phyloP scores from a whole-genome alignment of 495 filamentous ascomycete genomes.

The Tuber brumale region DNA sequence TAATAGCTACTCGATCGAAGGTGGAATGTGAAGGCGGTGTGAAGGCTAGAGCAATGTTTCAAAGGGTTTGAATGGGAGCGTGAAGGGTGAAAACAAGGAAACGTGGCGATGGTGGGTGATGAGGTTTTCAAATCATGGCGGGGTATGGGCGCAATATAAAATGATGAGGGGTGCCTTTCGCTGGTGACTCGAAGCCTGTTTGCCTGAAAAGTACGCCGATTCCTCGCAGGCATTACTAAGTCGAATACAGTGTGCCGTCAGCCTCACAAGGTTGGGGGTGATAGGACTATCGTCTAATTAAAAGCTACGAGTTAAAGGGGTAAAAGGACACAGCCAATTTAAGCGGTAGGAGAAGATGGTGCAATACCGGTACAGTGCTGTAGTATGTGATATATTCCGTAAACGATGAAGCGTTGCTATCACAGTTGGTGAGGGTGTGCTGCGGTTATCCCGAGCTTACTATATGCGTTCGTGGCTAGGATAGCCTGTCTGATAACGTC shows the following conservation, averaged over 20 bases:
- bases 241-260: not conserved
- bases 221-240: conserved; percentile 4
- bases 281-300: not conserved
- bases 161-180: not conserved
- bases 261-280: not conserved
- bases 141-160: conserved; percentile 6
- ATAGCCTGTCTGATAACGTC: not conserved
- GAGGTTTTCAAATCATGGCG: not conserved
- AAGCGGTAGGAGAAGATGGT: not conserved
- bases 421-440: not conserved
- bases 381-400: not conserved
- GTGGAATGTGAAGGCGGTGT: not conserved
- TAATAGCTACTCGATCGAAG: not conserved
- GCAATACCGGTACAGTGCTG: not conserved
- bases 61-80: not conserved
- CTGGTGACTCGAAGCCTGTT: conserved; percentile 2
- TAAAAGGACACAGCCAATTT: not conserved
- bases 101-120: not conserved
- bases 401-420: not conserved
- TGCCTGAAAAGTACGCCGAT: not conserved
- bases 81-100: not conserved
- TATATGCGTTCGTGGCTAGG: not conserved
- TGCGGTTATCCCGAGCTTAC: not conserved
- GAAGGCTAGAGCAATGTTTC: not conserved
- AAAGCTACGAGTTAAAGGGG: not conserved